phyloP scores from a whole-genome alignment of 2,329 filamentous ascomycete genomes.

The Colletotrichum sp. region DNA sequence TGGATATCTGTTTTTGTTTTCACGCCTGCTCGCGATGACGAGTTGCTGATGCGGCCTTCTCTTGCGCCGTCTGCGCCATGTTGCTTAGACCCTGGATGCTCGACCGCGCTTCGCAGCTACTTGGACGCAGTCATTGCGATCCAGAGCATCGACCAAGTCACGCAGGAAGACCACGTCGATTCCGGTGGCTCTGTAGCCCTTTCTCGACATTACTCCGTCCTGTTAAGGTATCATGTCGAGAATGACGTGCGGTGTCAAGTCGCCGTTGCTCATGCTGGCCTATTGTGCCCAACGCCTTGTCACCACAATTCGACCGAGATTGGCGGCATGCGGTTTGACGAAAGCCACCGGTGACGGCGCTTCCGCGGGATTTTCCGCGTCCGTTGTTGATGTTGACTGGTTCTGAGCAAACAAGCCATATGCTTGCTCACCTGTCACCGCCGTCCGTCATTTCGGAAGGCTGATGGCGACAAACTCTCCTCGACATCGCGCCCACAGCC shows the following conservation, averaged over 20 bases:
- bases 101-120: not conserved
- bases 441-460: slow-evolving; percentile 2
- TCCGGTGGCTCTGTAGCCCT: not conserved
- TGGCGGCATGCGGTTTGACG: not conserved
- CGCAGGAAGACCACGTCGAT: not conserved
- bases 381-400: not conserved
- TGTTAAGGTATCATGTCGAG: not conserved
- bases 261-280: not conserved
- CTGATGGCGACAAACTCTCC: slow-evolving; percentile 2
- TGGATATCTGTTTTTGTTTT: not conserved
- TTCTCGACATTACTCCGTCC: not conserved
- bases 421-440: slow-evolving; percentile 5
- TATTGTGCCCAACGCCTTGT: not conserved
- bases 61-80: not conserved
- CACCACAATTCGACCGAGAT: not conserved
- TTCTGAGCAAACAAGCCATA: not conserved
- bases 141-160: not conserved
- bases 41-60: slow-evolving; percentile 9
- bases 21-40: not conserved
- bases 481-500: not conserved
- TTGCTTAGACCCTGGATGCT: not conserved
- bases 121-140: not conserved
- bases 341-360: not conserved
- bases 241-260: not conserved
- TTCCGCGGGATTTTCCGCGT: not conserved